Evolutionary conservation across 176 grass and related monocot genomes (phyloP).

Genomic region (Ananas comosus): DNA sequence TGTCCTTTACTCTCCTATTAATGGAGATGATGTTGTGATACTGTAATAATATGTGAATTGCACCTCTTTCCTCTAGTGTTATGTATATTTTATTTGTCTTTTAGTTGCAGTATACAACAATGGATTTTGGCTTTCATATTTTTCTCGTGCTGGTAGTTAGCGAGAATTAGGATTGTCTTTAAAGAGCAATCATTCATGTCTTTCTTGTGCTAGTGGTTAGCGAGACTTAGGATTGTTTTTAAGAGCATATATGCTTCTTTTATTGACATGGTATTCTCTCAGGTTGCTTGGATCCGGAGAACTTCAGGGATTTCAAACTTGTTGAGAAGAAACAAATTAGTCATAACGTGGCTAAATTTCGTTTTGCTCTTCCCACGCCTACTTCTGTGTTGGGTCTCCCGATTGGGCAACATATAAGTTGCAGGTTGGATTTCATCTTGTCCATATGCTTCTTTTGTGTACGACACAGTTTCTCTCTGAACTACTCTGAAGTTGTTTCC

Average conservation of each 20-base stretch:
- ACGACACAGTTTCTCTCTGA: background rate
- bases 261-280: background rate
- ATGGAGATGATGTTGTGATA: too few relatives aligned
- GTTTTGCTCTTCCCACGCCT: conserved; percentile 63
- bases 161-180: background rate
- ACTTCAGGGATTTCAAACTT: conserved; percentile 85
- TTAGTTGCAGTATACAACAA: too few relatives aligned
- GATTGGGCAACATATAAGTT: conserved; percentile 95
- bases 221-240: background rate
- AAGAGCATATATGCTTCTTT: background rate
- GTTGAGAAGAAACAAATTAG: conserved; percentile 80
- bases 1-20: too few relatives aligned
- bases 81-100: too few relatives aligned
- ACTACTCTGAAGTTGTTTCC: background rate
- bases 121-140: background rate
- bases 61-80: too few relatives aligned
- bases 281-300: conserved; percentile 81
- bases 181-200: background rate
- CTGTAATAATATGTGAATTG: too few relatives aligned
- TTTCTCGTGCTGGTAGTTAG: background rate
- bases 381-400: conserved; percentile 75
- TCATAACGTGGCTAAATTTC: conserved; percentile 88
- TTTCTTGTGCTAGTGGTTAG: background rate
- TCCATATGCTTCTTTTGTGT: background rate
- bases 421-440: conserved; percentile 39